phyloP scores from a whole-genome alignment of 257 asterid genomes.

The Haberlea rhodopensis region DNA sequence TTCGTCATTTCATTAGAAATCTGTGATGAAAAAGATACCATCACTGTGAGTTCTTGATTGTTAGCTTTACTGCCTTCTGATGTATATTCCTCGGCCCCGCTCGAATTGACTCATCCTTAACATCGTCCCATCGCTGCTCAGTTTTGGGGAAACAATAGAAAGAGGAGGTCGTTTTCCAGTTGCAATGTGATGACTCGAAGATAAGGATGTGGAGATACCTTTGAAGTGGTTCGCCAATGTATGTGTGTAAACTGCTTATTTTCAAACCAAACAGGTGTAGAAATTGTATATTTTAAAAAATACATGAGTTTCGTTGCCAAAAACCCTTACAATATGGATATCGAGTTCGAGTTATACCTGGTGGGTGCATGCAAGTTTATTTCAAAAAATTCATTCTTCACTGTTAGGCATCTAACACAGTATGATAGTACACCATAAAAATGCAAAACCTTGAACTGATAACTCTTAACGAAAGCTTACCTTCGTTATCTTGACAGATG shows the following conservation, averaged over 20 bases:
- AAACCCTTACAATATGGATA: no score
- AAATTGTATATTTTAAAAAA: no score
- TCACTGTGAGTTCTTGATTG: conserved; percentile 24
- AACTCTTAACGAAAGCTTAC: no score
- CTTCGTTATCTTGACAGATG: no score
- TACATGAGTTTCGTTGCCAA: no score
- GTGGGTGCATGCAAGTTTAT: no score
- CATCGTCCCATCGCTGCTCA: conserved; percentile 48
- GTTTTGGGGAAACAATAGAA: conserved; percentile 37
- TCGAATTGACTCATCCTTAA: conserved; percentile 32
- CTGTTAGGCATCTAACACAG: no score
- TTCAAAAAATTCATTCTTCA: no score
- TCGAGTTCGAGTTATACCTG: neutral
- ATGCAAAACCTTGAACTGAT: no score
- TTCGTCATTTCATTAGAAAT: conserved; percentile 3
- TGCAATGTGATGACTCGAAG: conserved; percentile 19
- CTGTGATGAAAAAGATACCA: conserved; percentile 28
- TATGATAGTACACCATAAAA: no score
- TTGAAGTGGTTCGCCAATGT: neutral
- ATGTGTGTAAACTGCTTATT: no score
- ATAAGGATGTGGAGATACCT: neutral
- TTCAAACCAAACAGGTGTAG: no score
- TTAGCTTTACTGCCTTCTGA: conserved; percentile 29
- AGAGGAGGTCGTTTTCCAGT: conserved; percentile 41
- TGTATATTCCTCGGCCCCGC: conserved; percentile 33